Evolutionary conservation across 2,329 filamentous ascomycete species (phyloP), one percentile per base, ranked within the genome.

Genomic region (Peltaster fructicola): DNA sequence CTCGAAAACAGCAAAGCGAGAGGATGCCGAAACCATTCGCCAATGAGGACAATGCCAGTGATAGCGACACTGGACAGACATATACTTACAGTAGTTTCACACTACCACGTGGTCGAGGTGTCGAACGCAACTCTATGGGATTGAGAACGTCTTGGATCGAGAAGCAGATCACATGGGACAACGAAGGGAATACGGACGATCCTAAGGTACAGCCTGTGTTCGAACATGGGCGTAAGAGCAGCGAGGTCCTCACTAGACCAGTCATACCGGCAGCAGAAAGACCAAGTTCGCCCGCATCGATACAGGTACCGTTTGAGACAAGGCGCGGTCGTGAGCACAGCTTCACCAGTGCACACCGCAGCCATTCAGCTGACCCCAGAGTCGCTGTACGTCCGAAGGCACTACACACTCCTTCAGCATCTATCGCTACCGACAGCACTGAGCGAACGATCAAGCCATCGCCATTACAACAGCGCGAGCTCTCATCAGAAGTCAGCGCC

Each of bases 51-150:
- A n/a, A n/a, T n/a, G n/a, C n/a, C n/a, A n/a, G n/a, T n/a, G n/a
- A n/a, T n/a, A 7, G 25, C 22, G 9, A 32, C 25, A 14, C 17
- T 30, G 10, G 27, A 17, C 4, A 22, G 15, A 10, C 12, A 16
- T 5, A 17, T 22, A 15, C 20, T 28, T 20, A 18, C 14, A 7
- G 29, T 21, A 9, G 25, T 22, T 13, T 13, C 25, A 59, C 68
- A 2, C 59, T 95, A 15, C 85, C 88, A 1, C 68, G 85, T 32
- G 85, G 85, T 8, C 79, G 88, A 46, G 63, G 65, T 16, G 52
- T 90, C 5, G 73, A 90, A 32, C 65, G 81, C 30, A 63, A 68
- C 18, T 73, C 73, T 2, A 48, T 63, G 8, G 57, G 70, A 8
- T 64, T 70, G 29, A 55, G 61, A 7, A 69, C 73, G 13, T 48